Conservation (phyloP, 306 rosid genomes). For the Clitoria ternatea region DNA sequence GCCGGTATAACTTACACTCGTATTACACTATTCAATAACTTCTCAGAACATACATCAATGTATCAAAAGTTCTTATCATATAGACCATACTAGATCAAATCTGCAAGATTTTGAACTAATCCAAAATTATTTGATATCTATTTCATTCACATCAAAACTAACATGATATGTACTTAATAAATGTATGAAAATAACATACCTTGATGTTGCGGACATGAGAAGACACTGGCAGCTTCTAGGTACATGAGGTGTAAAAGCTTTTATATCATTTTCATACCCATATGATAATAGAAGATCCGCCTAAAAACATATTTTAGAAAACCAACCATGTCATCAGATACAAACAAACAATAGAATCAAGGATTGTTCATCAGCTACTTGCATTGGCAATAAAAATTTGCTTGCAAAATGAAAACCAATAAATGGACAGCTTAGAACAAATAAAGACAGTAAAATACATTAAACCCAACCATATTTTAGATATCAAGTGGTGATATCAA, state of each 20-base stretch:
- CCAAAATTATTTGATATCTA: not conserved
- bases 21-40: not conserved
- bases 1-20: not conserved
- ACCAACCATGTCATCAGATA: not conserved
- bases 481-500: not conserved
- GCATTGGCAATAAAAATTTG: not conserved
- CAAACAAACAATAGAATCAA: not conserved
- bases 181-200: slow-evolving; percentile 43
- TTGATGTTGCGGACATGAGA: slow-evolving; percentile 96
- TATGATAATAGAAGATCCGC: slow-evolving; percentile 94
- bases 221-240: slow-evolving; percentile 93
- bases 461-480: not conserved
- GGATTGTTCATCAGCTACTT: not conserved
- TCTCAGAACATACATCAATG: too few relatives aligned
- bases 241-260: slow-evolving; percentile 68
- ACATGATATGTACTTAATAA: not conserved
- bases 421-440: too few relatives aligned
- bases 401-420: too few relatives aligned
- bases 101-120: not conserved
- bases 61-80: not conserved
- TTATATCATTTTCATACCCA: slow-evolving; percentile 87
- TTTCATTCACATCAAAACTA: not conserved
- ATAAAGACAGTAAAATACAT: not conserved
- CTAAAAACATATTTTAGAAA: slow-evolving; percentile 47
- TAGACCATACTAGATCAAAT: not conserved